Evolutionary conservation across 371 early-diverging fungal genomes (phyloP), one percentile per base, ranked within the genome.

Genomic region (Apophysomyces sp.): DNA sequence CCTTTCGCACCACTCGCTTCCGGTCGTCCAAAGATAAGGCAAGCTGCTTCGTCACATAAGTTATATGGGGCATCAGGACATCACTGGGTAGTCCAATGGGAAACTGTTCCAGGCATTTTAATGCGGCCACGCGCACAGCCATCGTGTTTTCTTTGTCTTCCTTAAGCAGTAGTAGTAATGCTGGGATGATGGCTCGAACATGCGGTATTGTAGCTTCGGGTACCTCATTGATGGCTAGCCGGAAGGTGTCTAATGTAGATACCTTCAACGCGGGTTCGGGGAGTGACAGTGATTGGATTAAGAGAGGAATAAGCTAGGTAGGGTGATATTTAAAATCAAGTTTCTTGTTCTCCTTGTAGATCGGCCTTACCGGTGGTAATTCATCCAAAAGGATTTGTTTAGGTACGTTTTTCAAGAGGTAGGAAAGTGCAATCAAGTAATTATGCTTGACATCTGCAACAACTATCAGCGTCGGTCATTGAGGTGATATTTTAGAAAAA

Each of bases 1-100:
- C 93, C 56, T 84, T 84, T 65, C 98, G 76, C 15, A 98, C 97
- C 29, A 88, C 55, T 31, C 96, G 85, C 78, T 96, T 96, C 28
- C 73, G 87, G 65, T 98, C 98, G 69, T 96, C 96, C 62, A 96
- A 66, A 0, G 86, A 76, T 26, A 55, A 65, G 15, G 75, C 80
- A 24, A 95, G 72, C 27, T 88, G 87, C 21, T 74, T 70, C 3
- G 93, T 57, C 0, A 96, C 88, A 36, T 64, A 73, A 8, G 64
- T 61, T 65, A 87, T 87, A 60, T 86, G 82, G 0, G 93, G 88
- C 21, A 74, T 72, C 16, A 94, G 66, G 0, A 78, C 78, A 9
- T 87, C 74, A 60, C 80, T 87, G 7, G 83, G 67, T 34, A 93
- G 68, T 21, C 78, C 71, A n/a, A 74, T 68, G 2, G 95, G 86